phyloP scores from a whole-genome alignment of 805 yeast genomes.

The Pichia ethanolica region DNA sequence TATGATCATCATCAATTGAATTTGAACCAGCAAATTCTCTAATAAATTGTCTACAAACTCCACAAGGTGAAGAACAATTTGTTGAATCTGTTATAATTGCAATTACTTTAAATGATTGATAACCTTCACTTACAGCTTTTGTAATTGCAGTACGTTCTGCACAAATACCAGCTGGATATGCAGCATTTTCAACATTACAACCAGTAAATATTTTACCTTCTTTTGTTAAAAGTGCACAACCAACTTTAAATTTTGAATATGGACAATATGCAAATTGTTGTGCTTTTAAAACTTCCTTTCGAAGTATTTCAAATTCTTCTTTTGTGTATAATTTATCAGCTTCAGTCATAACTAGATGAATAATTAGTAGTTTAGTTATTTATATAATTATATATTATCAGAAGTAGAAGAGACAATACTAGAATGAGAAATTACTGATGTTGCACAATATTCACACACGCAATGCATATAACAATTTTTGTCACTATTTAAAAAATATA shows the following conservation, averaged over 20 bases:
- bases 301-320: neutral
- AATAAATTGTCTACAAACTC: constrained; percentile 85
- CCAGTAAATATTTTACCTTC: constrained; percentile 51
- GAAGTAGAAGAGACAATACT: too few species aligned
- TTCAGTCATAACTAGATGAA: too few species aligned
- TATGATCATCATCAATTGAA: neutral
- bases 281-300: constrained; percentile 10
- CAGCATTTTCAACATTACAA: constrained; percentile 90
- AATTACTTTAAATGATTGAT: constrained; percentile 43
- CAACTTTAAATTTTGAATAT: constrained; percentile 76
- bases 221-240: constrained; percentile 59
- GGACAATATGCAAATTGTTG: constrained; percentile 52
- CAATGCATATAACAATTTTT: too few species aligned
- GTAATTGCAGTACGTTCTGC: constrained; percentile 68
- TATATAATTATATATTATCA: too few species aligned
- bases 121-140: constrained; percentile 42
- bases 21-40: constrained; percentile 54
- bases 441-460: too few species aligned
- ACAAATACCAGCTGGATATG: constrained; percentile 71
- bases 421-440: too few species aligned
- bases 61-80: constrained; percentile 75
- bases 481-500: too few species aligned
- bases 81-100: constrained; percentile 61
- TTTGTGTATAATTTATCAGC: neutral
- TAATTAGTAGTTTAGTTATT: too few species aligned